Base-by-base conservation (phyloP, 106 monocot genomes). In the Platanthera guangdongensis region DNA sequence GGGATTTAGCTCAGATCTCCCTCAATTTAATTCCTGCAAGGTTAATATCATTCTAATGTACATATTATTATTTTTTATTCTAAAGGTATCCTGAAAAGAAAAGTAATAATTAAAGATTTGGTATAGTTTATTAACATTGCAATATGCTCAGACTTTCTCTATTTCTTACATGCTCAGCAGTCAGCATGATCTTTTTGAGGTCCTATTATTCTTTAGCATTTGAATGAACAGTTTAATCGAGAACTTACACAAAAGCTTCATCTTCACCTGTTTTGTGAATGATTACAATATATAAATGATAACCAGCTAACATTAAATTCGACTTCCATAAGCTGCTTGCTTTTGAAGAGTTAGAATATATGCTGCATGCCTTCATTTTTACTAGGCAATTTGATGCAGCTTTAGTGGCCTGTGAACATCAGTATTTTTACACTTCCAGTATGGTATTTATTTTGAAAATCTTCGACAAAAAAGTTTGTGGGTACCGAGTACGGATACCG, bases 11-110 rank as follows among this genome's bases (percentile, higher is more conserved):
- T 90, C 99, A 80, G 92, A 99, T 88, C 78, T 85, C 8, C 70
- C 92, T 73, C 85, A 90, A 51, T 82, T 92, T 69, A 99, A 94
- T 83, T 89, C 99, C 18, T 51, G 88, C 22, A 99, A 99, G 99
- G 99, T 96, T 48, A 63, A 65, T 79, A 16, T 52, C 14, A 53
- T 71, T 28, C 9, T 54, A 18, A 51, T 39, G 53, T 51, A 18
- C 68, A 78, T 47, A 70, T 11, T 70, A 67, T 48, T 46, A 25
- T 70, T 47, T 14, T 48, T 65, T 65, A 11, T 65, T 25, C 65
- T 32, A 30, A 65, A 65, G 59, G 19, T 65, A 65, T 65, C 28
- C n/a, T 65, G 30, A 30, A 32, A 30, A 22, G 25, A 60, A 21
- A 19, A 6, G 18, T 22, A 60, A 60, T 39, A 39, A 60, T 60